Evolutionary conservation across 768 basidiomycete species (phyloP), one percentile per base, ranked within the genome.

Genomic region (Leucocoprinus leucothites): DNA sequence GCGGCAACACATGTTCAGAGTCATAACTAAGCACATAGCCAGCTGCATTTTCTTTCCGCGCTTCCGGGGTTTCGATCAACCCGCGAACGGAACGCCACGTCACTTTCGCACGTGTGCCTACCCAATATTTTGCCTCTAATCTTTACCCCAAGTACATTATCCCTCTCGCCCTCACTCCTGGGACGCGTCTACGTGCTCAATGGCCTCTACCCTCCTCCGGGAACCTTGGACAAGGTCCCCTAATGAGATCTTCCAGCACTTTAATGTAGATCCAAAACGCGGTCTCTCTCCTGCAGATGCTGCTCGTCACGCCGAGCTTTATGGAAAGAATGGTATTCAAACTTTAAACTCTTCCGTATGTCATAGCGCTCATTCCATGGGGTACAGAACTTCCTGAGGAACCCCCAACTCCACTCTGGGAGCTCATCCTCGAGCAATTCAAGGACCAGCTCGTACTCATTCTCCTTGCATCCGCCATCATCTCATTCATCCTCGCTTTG

Each of bases 361-460:
- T 24, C 26, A 58, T 34, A 34, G 26, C 36, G 28, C 58, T 60
- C 50, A 48, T 36, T 35, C 42, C 44, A 31, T 43, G 26, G 22
- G 47, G 47, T 47, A 13, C 68, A 98, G 96, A 91, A 66, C 79
- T 99, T 6, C 95, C 96, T 9, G 94, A 97, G 65, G 92, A 95
- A 9, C 87, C 91, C 0, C 74, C 91, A 2, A 97, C 96, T 3
- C 91, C 95, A 3, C 67, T 98, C 28, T 94, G 94, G 92, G 82
- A 92, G 66, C 85, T 98, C 57, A 88, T 99, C 57, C 80, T 99
- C n/a, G 94, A 97, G 62, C 96, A 99, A 73, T 99, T 99, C 80
- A 89, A 98, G 77, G 96, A 99, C 73, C 94, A 97, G 71, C 84
- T 99, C 25, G 96, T 99, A 40, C 86, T 99, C 59, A 98, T 99